These are phyloP conservation scores for Thraustotheca clavata DNA, from an alignment of 352 stramenopile species.

Conservation along the genomic window DNA sequence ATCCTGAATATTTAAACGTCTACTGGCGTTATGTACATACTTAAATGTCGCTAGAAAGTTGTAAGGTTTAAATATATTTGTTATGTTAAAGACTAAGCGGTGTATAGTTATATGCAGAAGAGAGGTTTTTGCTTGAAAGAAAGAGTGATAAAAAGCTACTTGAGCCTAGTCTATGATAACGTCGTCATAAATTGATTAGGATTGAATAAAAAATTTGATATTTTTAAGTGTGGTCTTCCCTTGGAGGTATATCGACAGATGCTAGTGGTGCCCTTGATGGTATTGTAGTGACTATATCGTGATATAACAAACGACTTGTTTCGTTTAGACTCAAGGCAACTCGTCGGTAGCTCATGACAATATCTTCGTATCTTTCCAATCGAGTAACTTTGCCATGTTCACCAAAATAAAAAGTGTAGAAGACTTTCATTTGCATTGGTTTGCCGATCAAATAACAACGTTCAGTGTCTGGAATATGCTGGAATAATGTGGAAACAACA, in stretches of 20 bases:
- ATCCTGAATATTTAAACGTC: too few relatives aligned
- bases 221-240: too few relatives aligned
- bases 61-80: too few relatives aligned
- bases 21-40: too few relatives aligned
- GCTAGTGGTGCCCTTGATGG: neutral
- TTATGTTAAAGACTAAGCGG: too few relatives aligned
- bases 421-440: neutral
- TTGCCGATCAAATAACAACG: neutral
- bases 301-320: neutral
- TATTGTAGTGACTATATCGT: neutral
- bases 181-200: too few relatives aligned
- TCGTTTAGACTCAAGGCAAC: neutral
- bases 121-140: too few relatives aligned
- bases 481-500: neutral
- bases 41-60: too few relatives aligned
- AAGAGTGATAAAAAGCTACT: too few relatives aligned
- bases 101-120: too few relatives aligned
- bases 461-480: neutral
- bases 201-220: too few relatives aligned
- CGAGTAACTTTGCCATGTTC: neutral
- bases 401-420: slow-evolving; percentile 2
- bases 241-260: neutral
- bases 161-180: too few relatives aligned
- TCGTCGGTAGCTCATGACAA: slow-evolving; percentile 1
- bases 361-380: neutral